Conservation (phyloP, 371 early-diverging fungal species). For the Encephalitozoon hellem region DNA sequence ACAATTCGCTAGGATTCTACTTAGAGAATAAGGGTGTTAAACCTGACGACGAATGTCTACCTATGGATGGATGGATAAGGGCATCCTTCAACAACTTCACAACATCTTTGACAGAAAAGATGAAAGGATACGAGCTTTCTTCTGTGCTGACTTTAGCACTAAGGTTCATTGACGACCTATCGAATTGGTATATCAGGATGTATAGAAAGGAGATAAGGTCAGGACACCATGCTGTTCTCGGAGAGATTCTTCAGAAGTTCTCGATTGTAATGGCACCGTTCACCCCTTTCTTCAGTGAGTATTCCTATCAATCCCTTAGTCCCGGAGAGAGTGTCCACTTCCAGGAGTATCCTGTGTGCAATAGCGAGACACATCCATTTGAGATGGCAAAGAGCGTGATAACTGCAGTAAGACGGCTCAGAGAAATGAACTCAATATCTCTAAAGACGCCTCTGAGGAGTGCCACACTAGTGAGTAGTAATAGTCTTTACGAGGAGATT, state of each 20-base stretch:
- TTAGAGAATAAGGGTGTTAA: constrained; percentile 66
- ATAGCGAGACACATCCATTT: constrained; percentile 38
- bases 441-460: constrained; percentile 91
- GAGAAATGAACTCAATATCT: constrained; percentile 82
- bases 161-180: constrained; percentile 80
- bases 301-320: constrained; percentile 73
- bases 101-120: constrained; percentile 21
- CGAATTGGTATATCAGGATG: constrained; percentile 98
- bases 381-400: constrained; percentile 68
- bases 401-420: constrained; percentile 79
- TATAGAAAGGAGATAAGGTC: constrained; percentile 90
- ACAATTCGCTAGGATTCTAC: constrained; percentile 93
- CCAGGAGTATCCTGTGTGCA: constrained; percentile 39
- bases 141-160: constrained; percentile 82
- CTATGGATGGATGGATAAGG: constrained; percentile 58
- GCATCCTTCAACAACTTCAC: constrained; percentile 44
- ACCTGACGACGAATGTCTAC: neutral
- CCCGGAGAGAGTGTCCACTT: constrained; percentile 52
- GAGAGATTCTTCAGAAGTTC: constrained; percentile 79
- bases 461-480: constrained; percentile 76
- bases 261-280: constrained; percentile 90
- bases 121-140: constrained; percentile 73
- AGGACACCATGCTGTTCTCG: constrained; percentile 76
- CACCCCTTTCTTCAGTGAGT: constrained; percentile 93
- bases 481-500: constrained; percentile 75